Evolutionary conservation across 2,329 filamentous ascomycete species (phyloP).

Genomic region (Chaetomium olivaceum): DNA sequence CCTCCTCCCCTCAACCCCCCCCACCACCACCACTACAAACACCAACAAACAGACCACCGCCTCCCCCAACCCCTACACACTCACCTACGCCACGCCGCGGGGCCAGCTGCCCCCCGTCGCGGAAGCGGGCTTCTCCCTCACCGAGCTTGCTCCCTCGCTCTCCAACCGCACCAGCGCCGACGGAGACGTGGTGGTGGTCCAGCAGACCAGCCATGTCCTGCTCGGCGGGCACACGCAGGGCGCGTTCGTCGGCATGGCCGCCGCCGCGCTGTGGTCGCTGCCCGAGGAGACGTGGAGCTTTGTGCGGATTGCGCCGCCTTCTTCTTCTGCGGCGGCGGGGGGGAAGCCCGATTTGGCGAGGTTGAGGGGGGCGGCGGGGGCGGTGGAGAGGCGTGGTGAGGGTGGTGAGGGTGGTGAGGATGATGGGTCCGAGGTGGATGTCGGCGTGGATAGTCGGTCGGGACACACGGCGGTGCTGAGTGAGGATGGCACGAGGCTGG

Average conservation of each 20-base stretch:
- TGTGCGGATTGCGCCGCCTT: conserved; percentile 59
- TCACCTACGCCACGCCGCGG: conserved; percentile 45
- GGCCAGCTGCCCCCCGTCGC: conserved; percentile 70
- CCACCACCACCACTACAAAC: conserved; percentile 38
- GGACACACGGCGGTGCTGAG: conserved; percentile 85
- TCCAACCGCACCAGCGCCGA: conserved; percentile 52
- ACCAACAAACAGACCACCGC: conserved; percentile 32
- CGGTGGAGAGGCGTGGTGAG: background rate
- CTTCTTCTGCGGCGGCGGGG: conserved; percentile 4
- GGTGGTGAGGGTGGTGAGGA: conserved; percentile 1
- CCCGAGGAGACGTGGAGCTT: conserved; percentile 88
- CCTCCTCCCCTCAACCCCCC: background rate
- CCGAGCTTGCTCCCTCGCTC: conserved; percentile 68
- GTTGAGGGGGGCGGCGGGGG: background rate
- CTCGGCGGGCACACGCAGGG: conserved; percentile 80
- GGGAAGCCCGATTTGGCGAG: conserved; percentile 54
- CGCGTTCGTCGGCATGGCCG: conserved; percentile 94
- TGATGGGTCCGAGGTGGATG: background rate
- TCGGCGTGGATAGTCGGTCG: conserved; percentile 72
- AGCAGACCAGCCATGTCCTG: conserved; percentile 76
- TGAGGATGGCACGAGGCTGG: conserved; percentile 72
- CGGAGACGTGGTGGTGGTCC: conserved; percentile 50
- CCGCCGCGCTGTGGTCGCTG: conserved; percentile 81
- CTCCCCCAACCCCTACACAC: conserved; percentile 38
- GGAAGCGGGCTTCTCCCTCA: conserved; percentile 85